These are phyloP conservation scores for Malassezia furfur DNA, from an alignment of 1,284 basidiomycete species.

Conservation along the genomic window DNA sequence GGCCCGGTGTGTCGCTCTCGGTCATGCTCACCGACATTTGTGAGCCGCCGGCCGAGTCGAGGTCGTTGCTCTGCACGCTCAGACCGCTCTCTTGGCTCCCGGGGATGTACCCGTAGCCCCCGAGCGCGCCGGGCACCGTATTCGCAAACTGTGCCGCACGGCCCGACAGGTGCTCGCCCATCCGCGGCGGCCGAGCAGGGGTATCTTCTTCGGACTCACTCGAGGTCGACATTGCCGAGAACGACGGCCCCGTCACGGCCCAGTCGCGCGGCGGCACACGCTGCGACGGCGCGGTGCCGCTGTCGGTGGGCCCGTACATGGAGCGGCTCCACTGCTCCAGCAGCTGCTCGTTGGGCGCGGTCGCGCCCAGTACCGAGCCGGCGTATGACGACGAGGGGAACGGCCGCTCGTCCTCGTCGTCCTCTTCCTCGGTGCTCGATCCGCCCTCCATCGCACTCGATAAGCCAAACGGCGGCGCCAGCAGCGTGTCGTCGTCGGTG, in stretches of 20 bases:
- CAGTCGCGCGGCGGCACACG: not conserved
- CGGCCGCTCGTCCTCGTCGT: slow-evolving; percentile 19
- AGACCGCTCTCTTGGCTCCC: slow-evolving; percentile 40
- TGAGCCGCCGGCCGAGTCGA: slow-evolving; percentile 1
- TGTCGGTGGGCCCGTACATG: not conserved
- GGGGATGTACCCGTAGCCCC: slow-evolving; percentile 41
- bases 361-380: not conserved
- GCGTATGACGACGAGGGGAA: not conserved
- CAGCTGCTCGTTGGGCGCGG: slow-evolving; percentile 12
- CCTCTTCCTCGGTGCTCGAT: slow-evolving; percentile 18
- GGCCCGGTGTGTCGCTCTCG: slow-evolving; percentile 15
- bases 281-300: not conserved
- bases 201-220: slow-evolving; percentile 18
- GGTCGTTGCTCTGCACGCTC: slow-evolving; percentile 12
- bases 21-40: slow-evolving; percentile 15
- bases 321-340: slow-evolving; percentile 17
- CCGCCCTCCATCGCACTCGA: slow-evolving; percentile 15
- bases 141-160: not conserved
- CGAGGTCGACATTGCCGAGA: slow-evolving; percentile 14
- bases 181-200: not conserved
- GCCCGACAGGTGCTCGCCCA: not conserved
- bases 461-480: not conserved
- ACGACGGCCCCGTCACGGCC: slow-evolving; percentile 10
- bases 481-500: not conserved
- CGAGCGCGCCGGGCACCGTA: slow-evolving; percentile 21